Base-by-base conservation (phyloP, 2,329 filamentous ascomycete genomes). In the Blumeria graminis region DNA sequence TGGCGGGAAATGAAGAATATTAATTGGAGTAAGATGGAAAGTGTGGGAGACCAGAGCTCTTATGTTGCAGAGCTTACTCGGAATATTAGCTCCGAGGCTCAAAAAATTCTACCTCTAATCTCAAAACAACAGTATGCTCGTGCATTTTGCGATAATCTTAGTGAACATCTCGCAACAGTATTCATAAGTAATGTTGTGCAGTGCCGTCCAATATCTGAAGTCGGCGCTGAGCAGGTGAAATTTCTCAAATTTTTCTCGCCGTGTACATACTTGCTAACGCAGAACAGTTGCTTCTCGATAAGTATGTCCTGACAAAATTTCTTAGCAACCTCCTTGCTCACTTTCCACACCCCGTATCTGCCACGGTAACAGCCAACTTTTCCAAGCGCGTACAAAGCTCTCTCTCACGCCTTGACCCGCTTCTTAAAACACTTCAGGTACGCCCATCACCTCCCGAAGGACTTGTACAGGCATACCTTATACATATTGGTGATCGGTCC, bases 1-100 rank as follows among this genome's bases (percentile, higher is more conserved):
- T 98, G 90, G 92, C 80, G 89, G 57, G 92, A 96, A 71, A 98
- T 98, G 92, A 84, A 82, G 60, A 94, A 95, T 66, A 94, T 84
- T 0, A 85, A 89, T 53, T 98, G 92, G 92, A 85, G 82, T 68
- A 88, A 84, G 61, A 85, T 98, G 74, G 92, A 96, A 63, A 84
- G 77, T 58, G 92, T 94, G 3, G 86, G 86, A 48, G 92, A 98
- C 67, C 88, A 95, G 66, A 95, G 88, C 69, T 82, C 84, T 0
- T 98, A 95, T 63, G 86, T 96, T 32, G 78, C 80, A 8, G 86
- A 94, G 67, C 73, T 98, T 2, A 70, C 94, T 51, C 77, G 76
- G 55, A 78, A 81, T 57, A 76, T 93, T 58, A 86, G 88, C 65
- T 72, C 74, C 3, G 82, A 80, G 60, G 77, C 84, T 13, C 76